Evolutionary conservation across 1,139 yeast species (phyloP), one percentile per base, ranked within the genome.

Genomic region (Diutina ranongensis): DNA sequence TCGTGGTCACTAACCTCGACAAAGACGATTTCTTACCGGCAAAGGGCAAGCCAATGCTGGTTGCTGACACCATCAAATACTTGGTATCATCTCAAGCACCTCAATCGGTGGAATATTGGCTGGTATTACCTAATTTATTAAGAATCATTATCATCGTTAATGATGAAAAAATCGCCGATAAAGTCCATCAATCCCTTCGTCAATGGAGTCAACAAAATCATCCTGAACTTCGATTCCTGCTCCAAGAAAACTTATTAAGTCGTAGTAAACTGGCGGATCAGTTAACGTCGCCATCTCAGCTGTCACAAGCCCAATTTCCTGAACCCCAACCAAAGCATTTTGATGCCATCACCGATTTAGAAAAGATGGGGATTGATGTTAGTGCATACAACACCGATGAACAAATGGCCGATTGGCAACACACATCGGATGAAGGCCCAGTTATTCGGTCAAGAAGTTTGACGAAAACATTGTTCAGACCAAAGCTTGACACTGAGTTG

Each of bases 1-100:
- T 38, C 31, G 25, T 38, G n/a, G 42, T 38, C 32, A 38, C 42
- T 20, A 38, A 38, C 42, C 32, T 38, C 32, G 42, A 38, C 32
- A 38, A 38, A 20, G 20, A 21, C 19, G 42, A 38, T 15, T 38
- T 38, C 5, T 20, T 38, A 10, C 19, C 42, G 19, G 20, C 19
- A 4, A 20, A 31, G 20, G 40, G 28, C 16, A 22, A 25, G n/a
- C 42, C 42, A 16, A 25, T 38, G 42, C 42, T 38, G 42, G 42
- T 38, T 4, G 42, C 42, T 8, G 42, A 38, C n/a, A 22, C 31
- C 19, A 38, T 38, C 20, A 38, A 38, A 18, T 22, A 20, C 8
- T 12, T 10, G n/a, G 42, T 38, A 22, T 13, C 16, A 19, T 15
- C 36, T 5, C n/a, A 21, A 10, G 15, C n/a, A 31, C 16, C 31